Percentiles rank a stretch among this genome's conserved stretches.
These are phyloP conservation scores for Candida awuae DNA, from an alignment of 805 yeast genomes.

Conservation along the genomic window DNA sequence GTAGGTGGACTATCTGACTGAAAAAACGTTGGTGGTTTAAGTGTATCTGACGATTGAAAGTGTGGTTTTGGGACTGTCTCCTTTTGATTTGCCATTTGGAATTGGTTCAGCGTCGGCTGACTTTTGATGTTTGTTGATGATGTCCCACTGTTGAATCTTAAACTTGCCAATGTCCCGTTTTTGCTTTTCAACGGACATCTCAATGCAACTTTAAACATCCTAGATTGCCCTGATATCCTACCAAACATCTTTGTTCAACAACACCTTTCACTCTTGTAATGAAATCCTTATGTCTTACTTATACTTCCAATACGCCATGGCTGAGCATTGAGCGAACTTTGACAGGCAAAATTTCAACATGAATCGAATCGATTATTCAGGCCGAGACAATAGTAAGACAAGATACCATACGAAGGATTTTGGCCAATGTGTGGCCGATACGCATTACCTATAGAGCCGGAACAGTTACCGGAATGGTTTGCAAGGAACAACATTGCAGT, in stretches of 20 bases:
- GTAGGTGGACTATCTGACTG: constrained; percentile 3
- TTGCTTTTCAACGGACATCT: neutral
- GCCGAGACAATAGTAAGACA: too few species aligned
- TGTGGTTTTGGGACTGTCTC: neutral
- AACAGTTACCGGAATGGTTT: constrained; percentile 36
- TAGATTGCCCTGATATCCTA: too few species aligned
- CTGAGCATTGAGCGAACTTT: too few species aligned
- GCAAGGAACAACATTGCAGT: constrained; percentile 20
- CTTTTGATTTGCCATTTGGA: neutral
- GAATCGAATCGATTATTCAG: too few species aligned
- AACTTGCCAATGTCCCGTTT: neutral
- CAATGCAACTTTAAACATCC: too few species aligned
- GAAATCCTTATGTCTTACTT: too few species aligned
- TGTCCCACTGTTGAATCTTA: neutral
- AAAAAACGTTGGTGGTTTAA: constrained; percentile 1
- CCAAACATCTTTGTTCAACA: too few species aligned
- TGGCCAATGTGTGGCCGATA: constrained; percentile 31
- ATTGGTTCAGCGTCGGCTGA: constrained; percentile 8
- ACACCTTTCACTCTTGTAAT: too few species aligned
- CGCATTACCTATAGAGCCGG: constrained; percentile 30
- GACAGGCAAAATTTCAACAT: too few species aligned
- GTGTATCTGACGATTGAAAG: neutral
- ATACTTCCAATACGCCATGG: too few species aligned
- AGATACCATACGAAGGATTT: too few species aligned
- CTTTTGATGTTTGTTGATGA: neutral